These are phyloP conservation scores for Saccharomycopsis javanensis DNA, from an alignment of 805 yeast genomes.

Conservation along the genomic window DNA sequence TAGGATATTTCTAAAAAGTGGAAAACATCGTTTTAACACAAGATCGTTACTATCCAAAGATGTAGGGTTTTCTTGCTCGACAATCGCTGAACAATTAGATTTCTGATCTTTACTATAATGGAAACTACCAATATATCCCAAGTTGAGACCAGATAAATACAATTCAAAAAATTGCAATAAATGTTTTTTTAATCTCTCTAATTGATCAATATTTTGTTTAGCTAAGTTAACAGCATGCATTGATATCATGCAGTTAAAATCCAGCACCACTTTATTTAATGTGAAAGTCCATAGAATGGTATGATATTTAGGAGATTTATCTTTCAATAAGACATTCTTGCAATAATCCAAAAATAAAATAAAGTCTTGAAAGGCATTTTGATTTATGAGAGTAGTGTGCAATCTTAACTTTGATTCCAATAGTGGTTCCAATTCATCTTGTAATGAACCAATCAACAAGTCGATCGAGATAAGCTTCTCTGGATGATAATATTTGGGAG, in stretches of 20 bases:
- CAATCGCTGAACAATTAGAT: neutral
- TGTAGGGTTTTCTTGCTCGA: neutral
- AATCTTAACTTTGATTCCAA: neutral
- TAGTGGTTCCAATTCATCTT: conserved; percentile 3
- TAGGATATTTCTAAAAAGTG: neutral
- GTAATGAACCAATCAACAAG: conserved; percentile 4
- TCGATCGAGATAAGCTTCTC: conserved; percentile 4
- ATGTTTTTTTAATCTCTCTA: neutral
- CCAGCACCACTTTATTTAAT: conserved; percentile 7
- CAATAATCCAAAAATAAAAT: neutral
- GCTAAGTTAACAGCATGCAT: neutral
- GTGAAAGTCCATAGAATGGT: conserved; percentile 11
- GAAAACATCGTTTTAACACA: neutral
- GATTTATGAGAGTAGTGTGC: no score
- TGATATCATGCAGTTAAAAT: neutral
- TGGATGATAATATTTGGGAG: neutral
- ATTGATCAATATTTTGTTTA: neutral
- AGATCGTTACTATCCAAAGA: neutral
- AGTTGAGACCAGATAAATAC: conserved; percentile 1
- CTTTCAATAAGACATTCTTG: neutral
- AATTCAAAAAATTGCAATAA: neutral
- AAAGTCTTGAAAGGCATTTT: neutral
- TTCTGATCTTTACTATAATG: neutral
- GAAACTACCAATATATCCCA: neutral
- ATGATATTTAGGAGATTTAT: conserved; percentile 2